Evolutionary conservation across 1,284 basidiomycete genomes (phyloP).

Genomic region (Bjerkandera adusta): DNA sequence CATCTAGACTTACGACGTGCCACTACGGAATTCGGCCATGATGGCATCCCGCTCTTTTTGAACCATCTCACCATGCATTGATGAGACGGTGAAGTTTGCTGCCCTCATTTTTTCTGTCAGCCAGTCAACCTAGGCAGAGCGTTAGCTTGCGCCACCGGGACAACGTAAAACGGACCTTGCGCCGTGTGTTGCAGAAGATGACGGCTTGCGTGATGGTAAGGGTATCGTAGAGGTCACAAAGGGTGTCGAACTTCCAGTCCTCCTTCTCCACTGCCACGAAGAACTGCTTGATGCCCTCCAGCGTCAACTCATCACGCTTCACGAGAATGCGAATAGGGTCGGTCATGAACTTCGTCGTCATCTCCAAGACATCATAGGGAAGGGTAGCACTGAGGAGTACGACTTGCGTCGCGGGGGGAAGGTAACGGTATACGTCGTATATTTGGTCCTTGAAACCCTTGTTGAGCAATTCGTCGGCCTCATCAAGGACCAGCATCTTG

Average conservation of each 20-base stretch:
- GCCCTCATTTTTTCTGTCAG: slow-evolving; percentile 98
- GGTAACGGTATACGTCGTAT: slow-evolving; percentile 98
- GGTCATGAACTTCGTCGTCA: slow-evolving; percentile 99
- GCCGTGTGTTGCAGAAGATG: slow-evolving; percentile 98
- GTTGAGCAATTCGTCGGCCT: slow-evolving; percentile 96
- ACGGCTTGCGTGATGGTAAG: slow-evolving; percentile 99
- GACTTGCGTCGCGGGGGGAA: slow-evolving; percentile 97
- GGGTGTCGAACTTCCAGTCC: slow-evolving; percentile 99
- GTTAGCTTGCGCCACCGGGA: not conserved
- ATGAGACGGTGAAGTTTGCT: slow-evolving; percentile 94
- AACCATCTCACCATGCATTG: slow-evolving; percentile 99
- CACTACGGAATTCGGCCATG: slow-evolving; percentile 97
- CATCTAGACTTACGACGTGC: slow-evolving; percentile 88
- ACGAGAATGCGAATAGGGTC: slow-evolving; percentile 98
- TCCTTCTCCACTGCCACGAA: slow-evolving; percentile 99
- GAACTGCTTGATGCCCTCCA: slow-evolving; percentile 99
- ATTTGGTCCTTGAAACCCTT: slow-evolving; percentile 99
- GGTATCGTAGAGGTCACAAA: slow-evolving; percentile 98
- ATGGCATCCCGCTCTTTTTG: slow-evolving; percentile 99
- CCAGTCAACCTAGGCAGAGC: slow-evolving; percentile 83
- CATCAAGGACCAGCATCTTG: slow-evolving; percentile 99
- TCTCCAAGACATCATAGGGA: slow-evolving; percentile 97
- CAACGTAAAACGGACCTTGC: slow-evolving; percentile 72
- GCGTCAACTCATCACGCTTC: slow-evolving; percentile 99
- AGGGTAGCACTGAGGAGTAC: slow-evolving; percentile 95